phyloP scores from a whole-genome alignment of 495 filamentous ascomycete genomes.

The Podospora fimiseda region DNA sequence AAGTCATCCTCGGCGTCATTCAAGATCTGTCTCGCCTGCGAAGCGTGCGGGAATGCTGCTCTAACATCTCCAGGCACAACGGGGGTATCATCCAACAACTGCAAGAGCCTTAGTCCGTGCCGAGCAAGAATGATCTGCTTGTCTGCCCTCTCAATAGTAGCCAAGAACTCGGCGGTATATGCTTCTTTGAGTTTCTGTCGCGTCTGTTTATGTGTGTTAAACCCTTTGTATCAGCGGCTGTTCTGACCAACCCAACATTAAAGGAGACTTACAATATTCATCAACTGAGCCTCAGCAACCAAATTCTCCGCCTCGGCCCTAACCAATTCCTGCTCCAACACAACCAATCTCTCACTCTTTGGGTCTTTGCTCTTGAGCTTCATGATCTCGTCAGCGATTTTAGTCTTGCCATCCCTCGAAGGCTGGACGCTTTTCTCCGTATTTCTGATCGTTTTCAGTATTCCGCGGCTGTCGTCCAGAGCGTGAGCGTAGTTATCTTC shows the following conservation, averaged over 20 bases:
- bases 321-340: constrained; percentile 91
- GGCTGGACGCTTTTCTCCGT: constrained; percentile 93
- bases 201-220: constrained; percentile 51
- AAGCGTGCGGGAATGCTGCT: constrained; percentile 54
- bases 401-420: constrained; percentile 72
- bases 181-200: constrained; percentile 91
- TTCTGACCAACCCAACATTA: too few relatives aligned
- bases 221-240: too few relatives aligned
- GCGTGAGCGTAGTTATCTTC: constrained; percentile 82
- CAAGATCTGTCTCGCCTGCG: constrained; percentile 71
- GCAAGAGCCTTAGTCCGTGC: constrained; percentile 77
- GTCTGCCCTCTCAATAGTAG: constrained; percentile 88
- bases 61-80: constrained; percentile 79
- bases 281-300: constrained; percentile 94
- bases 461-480: constrained; percentile 70
- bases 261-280: constrained; percentile 73
- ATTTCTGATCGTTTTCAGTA: constrained; percentile 86
- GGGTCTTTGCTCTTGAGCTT: constrained; percentile 87
- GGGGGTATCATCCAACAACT: constrained; percentile 85
- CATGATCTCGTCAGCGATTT: constrained; percentile 84
- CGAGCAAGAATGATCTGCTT: constrained; percentile 91
- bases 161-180: constrained; percentile 77
- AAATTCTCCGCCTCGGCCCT: constrained; percentile 90
- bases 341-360: constrained; percentile 62
- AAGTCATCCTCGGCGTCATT: constrained; percentile 90